Conservation (phyloP, 768 basidiomycete genomes). For the Zangia roseola region DNA sequence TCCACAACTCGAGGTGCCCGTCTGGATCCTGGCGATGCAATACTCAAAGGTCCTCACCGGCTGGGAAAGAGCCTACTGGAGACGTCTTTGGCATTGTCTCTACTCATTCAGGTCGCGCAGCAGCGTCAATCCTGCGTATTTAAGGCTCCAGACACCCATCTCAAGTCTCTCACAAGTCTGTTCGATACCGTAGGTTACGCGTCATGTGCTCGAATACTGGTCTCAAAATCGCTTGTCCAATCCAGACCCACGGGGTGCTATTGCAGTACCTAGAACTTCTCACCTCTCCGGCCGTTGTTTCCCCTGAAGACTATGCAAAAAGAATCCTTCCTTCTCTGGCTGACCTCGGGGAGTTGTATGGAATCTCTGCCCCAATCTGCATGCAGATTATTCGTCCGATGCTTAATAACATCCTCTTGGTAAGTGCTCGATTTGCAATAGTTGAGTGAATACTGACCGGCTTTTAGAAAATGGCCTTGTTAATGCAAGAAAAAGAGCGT, state of each 20-base stretch:
- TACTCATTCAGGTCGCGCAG: conserved; percentile 90
- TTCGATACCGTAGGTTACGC: conserved; percentile 77
- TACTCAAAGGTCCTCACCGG: conserved; percentile 63
- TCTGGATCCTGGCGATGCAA: conserved; percentile 62
- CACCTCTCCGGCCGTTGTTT: conserved; percentile 64
- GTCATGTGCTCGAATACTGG: conserved; percentile 12
- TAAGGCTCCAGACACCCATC: conserved; percentile 67
- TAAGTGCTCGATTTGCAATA: conserved; percentile 30
- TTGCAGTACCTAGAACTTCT: conserved; percentile 91
- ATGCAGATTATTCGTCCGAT: conserved; percentile 94
- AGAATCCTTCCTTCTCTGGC: conserved; percentile 72
- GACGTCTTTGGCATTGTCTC: conserved; percentile 75
- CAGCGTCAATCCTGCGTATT: conserved; percentile 86
- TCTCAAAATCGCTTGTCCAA: conserved; percentile 21
- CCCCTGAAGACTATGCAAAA: conserved; percentile 69
- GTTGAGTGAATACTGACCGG: conserved; percentile 7
- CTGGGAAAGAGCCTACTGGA: conserved; percentile 67
- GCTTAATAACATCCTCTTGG: conserved; percentile 60
- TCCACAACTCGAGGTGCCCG: conserved; percentile 73
- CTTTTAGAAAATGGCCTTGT: conserved; percentile 56
- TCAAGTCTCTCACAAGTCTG: conserved; percentile 83
- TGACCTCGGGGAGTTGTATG: conserved; percentile 73
- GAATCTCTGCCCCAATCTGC: conserved; percentile 80
- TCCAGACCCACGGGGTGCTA: conserved; percentile 86
- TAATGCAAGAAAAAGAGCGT: conserved; percentile 66